These are phyloP conservation scores for Geotrichum citri-aurantii DNA, from an alignment of 1,139 yeast species.

Conservation along the genomic window DNA sequence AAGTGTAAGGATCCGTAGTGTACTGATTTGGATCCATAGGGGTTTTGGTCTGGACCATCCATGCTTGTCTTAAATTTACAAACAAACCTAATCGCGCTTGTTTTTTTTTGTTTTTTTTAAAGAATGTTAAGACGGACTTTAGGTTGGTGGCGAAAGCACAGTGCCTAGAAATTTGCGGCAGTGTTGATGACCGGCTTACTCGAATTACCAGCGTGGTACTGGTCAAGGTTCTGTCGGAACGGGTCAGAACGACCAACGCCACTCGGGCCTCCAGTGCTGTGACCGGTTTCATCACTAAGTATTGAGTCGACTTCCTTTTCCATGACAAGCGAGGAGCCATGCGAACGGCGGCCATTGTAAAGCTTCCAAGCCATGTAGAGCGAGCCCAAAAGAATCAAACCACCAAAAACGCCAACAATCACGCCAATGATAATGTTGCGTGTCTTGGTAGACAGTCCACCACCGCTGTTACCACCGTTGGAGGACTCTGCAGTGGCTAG, in stretches of 20 bases:
- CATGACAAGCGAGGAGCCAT: not conserved
- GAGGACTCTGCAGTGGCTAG: conserved; percentile 20
- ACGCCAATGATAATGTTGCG: conserved; percentile 31
- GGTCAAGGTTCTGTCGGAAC: conserved; percentile 37
- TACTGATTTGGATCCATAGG: too few relatives aligned
- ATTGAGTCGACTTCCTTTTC: not conserved
- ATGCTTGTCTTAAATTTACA: too few relatives aligned
- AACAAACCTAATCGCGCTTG: too few relatives aligned
- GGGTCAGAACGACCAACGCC: conserved; percentile 26
- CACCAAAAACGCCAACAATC: conserved; percentile 33
- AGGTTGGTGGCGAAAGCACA: too few relatives aligned
- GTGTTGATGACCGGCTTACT: conserved; percentile 26
- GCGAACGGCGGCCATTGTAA: conserved; percentile 20
- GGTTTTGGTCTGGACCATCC: too few relatives aligned
- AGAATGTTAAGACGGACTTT: too few relatives aligned
- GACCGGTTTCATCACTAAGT: conserved; percentile 7
- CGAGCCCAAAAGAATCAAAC: conserved; percentile 26
- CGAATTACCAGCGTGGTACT: conserved; percentile 30
- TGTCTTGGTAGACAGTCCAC: conserved; percentile 27
- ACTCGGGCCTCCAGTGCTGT: not conserved
- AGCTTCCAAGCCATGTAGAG: conserved; percentile 28
- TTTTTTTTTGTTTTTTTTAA: too few relatives aligned
- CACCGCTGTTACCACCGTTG: conserved; percentile 12
- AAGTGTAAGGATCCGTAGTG: too few relatives aligned
- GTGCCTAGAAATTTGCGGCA: conserved; percentile 37